These are phyloP conservation scores for Diphasiastrum complanatum DNA, from an alignment of 83 land plant species.

Conservation along the genomic window DNA sequence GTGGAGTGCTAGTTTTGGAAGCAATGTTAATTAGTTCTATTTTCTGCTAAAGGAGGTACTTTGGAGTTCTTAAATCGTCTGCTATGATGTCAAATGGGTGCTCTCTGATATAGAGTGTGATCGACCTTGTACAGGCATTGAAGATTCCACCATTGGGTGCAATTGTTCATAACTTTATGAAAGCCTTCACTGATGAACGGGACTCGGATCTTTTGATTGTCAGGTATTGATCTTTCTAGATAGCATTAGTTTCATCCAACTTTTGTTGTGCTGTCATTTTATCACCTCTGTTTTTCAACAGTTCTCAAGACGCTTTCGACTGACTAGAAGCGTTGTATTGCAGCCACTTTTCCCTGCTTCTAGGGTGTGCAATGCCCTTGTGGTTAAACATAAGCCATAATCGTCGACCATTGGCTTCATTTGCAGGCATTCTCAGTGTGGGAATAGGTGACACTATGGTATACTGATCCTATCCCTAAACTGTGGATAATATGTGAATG, in stretches of 20 bases:
- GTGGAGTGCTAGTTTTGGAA: too few relatives aligned
- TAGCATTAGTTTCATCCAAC: background rate
- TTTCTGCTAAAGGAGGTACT: too few relatives aligned
- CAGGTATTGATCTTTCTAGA: constrained; percentile 35
- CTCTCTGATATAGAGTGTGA: too few relatives aligned
- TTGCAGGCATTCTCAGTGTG: constrained; percentile 94
- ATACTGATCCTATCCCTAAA: too few relatives aligned
- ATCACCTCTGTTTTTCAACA: background rate
- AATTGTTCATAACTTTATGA: constrained; percentile 66
- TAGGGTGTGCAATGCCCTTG: constrained; percentile 91
- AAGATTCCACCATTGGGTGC: constrained; percentile 74
- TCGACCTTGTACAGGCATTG: constrained; percentile 45
- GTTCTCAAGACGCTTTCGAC: too few relatives aligned
- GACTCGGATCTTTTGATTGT: constrained; percentile 83
- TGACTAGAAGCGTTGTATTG: background rate
- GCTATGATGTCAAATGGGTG: too few relatives aligned
- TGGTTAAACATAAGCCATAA: constrained; percentile 61
- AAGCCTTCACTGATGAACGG: constrained; percentile 88
- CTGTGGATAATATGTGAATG: too few relatives aligned
- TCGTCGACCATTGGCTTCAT: constrained; percentile 83
- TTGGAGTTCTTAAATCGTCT: too few relatives aligned
- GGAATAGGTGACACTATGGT: constrained; percentile 99
- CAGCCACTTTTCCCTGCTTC: constrained; percentile 88
- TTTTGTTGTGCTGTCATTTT: background rate
- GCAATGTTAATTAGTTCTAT: too few relatives aligned